Conservation (phyloP, 116 monocot genomes). For the Posidonia oceanica region DNA sequence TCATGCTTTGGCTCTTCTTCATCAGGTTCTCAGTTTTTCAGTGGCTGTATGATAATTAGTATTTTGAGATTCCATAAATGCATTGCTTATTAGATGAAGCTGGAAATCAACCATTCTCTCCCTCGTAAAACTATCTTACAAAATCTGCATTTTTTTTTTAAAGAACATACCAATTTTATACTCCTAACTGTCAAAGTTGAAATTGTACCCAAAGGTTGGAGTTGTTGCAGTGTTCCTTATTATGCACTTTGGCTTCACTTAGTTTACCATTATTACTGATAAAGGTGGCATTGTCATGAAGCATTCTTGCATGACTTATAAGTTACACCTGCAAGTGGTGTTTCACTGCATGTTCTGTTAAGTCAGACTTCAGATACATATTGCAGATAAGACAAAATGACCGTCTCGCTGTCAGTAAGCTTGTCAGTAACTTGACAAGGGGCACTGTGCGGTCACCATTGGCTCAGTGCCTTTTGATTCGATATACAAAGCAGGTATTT, state of each 20-base stretch:
- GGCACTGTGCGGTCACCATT: slow-evolving; percentile 90
- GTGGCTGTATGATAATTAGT: not conserved
- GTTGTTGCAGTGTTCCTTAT: not conserved
- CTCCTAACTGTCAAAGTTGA: not conserved
- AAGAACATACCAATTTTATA: not conserved
- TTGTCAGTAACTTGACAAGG: slow-evolving; percentile 85
- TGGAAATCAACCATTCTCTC: not conserved
- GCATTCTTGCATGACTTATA: not conserved
- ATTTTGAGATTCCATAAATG: not conserved
- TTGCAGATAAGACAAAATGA: slow-evolving; percentile 97
- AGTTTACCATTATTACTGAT: too few relatives aligned
- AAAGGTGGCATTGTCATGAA: not conserved
- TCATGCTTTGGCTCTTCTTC: slow-evolving; percentile 93
- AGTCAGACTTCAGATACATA: not conserved
- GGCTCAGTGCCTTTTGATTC: slow-evolving; percentile 91
- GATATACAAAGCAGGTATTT: slow-evolving; percentile 88
- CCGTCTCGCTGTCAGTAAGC: slow-evolving; percentile 91
- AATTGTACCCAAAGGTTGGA: not conserved
- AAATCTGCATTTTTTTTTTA: not conserved
- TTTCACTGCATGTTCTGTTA: not conserved
- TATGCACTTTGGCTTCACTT: not conserved
- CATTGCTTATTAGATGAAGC: not conserved
- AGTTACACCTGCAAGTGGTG: not conserved
- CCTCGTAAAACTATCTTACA: not conserved
- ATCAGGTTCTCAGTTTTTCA: slow-evolving; percentile 46